Evolutionary conservation across 139 green algal genomes (phyloP).

Genomic region (Volvox reticuliferus): DNA sequence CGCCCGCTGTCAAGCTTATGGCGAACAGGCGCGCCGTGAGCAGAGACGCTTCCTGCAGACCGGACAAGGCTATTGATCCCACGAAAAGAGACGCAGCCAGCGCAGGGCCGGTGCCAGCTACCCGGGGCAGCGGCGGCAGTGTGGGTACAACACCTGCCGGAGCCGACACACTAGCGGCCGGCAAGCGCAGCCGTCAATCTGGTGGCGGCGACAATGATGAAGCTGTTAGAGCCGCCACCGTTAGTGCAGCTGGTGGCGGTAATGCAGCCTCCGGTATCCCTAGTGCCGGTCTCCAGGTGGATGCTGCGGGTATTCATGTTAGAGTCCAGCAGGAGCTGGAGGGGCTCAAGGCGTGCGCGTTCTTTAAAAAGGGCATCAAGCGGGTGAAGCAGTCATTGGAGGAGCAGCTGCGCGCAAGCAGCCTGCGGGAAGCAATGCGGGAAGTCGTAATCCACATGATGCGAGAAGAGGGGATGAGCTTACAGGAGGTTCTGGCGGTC

Average conservation of each 20-base stretch:
- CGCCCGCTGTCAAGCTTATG: not conserved
- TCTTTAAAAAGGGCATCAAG: constrained; percentile 10
- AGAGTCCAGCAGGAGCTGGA: not conserved
- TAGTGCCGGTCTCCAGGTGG: not conserved
- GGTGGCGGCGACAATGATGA: no score
- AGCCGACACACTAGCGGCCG: no score
- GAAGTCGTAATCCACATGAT: not conserved
- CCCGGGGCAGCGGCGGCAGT: not conserved
- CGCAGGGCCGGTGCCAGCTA: not conserved
- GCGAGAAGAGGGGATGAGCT: not conserved
- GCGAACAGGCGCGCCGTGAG: not conserved
- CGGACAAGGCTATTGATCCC: no score
- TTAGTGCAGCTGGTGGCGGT: not conserved
- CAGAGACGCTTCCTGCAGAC: not conserved
- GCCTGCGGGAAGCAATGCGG: not conserved
- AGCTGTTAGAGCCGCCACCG: not conserved
- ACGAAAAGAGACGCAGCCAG: not conserved
- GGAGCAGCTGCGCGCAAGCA: not conserved
- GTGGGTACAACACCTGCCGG: no score
- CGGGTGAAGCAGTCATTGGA: not conserved
- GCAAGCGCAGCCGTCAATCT: no score
- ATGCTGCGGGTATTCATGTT: no score
- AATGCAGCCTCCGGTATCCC: not conserved
- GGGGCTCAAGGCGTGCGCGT: not conserved
- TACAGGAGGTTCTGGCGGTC: not conserved